These are phyloP conservation scores for Paraphaeosphaeria sporulosa DNA, from an alignment of 2,329 filamentous ascomycete genomes.

Conservation along the genomic window DNA sequence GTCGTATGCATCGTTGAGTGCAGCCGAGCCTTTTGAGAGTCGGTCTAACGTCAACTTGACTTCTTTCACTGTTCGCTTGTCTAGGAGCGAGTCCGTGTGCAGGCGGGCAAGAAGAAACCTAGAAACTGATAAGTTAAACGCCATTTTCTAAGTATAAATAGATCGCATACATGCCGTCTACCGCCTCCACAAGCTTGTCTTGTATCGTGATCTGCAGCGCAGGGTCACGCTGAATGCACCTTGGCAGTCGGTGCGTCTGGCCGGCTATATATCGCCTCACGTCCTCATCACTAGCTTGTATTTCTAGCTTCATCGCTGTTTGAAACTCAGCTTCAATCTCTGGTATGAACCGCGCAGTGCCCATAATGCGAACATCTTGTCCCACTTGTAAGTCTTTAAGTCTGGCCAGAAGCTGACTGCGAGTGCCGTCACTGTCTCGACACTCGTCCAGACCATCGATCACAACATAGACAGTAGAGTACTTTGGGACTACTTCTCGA, in stretches of 20 bases:
- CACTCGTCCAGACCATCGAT: constrained; percentile 47
- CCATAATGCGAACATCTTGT: constrained; percentile 19
- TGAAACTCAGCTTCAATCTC: not conserved
- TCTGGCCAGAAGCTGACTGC: constrained; percentile 17
- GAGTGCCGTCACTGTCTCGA: constrained; percentile 19
- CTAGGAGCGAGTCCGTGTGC: constrained; percentile 13
- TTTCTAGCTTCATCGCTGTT: not conserved
- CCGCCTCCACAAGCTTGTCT: constrained; percentile 25
- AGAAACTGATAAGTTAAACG: no score
- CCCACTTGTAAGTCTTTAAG: constrained; percentile 18
- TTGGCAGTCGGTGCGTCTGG: no score
- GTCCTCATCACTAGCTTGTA: not conserved
- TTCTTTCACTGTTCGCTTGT: constrained; percentile 15
- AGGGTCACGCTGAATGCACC: not conserved
- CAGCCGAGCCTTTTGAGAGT: constrained; percentile 4
- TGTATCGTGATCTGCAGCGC: constrained; percentile 9
- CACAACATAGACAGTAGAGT: constrained; percentile 36
- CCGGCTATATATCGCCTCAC: not conserved
- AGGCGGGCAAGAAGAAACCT: no score
- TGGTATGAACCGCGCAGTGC: constrained; percentile 20
- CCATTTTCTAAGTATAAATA: no score
- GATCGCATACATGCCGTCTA: no score
- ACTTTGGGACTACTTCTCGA: constrained; percentile 20
- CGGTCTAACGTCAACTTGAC: constrained; percentile 12
- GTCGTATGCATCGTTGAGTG: constrained; percentile 12